phyloP scores from a whole-genome alignment of 805 yeast species.

The Grigorovia jiainica region DNA sequence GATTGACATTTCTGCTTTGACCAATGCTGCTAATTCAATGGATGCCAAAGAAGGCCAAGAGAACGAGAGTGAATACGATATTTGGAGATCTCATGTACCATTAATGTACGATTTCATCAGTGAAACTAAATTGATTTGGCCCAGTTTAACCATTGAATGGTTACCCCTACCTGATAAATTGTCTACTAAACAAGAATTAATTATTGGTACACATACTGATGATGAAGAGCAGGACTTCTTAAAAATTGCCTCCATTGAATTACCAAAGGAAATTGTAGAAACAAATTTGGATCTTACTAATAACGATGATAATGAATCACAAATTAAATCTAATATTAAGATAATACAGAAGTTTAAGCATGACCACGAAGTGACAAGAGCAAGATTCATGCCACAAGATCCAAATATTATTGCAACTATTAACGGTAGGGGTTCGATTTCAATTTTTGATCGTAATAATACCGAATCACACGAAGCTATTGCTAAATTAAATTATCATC shows the following conservation, averaged over 20 bases:
- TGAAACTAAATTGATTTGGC: constrained; percentile 76
- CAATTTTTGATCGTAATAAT: constrained; percentile 37
- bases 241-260: constrained; percentile 52
- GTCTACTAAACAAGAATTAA: constrained; percentile 36
- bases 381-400: constrained; percentile 59
- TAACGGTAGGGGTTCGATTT: constrained; percentile 55
- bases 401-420: constrained; percentile 51
- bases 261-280: constrained; percentile 34
- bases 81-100: constrained; percentile 76
- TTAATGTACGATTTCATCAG: constrained; percentile 76
- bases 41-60: background rate
- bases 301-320: constrained; percentile 14
- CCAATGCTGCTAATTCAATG: background rate
- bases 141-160: constrained; percentile 74
- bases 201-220: constrained; percentile 67
- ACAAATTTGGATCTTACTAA: constrained; percentile 9
- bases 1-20: background rate
- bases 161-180: constrained; percentile 35
- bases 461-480: constrained; percentile 19
- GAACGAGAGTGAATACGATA: constrained; percentile 50
- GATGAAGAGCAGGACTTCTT: constrained; percentile 58
- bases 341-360: constrained; percentile 53
- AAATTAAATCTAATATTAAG: constrained; percentile 40
- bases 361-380: constrained; percentile 60
- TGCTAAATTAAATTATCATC: constrained; percentile 42